Conservation (phyloP, 2,329 filamentous ascomycete species). For the Ascochyta viciae-villosae region DNA sequence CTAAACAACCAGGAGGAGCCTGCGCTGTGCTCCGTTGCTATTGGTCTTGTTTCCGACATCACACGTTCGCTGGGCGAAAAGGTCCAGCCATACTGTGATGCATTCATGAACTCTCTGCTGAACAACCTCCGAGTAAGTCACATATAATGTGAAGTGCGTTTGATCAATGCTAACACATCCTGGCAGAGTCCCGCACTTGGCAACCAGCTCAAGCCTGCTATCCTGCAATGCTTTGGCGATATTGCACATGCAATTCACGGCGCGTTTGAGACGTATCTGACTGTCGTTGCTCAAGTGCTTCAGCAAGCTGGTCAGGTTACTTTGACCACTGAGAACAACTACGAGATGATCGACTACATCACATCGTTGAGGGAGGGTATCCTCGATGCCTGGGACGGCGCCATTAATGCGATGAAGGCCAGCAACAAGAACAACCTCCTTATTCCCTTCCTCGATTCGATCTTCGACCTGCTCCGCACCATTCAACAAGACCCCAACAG, state of each 20-base stretch:
- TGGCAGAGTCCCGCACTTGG: constrained; percentile 78
- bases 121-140: constrained; percentile 80
- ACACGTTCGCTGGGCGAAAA: constrained; percentile 88
- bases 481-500: constrained; percentile 85
- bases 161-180: constrained; percentile 1
- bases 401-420: constrained; percentile 90
- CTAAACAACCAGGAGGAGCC: constrained; percentile 96
- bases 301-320: constrained; percentile 90
- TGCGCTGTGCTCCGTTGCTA: constrained; percentile 93
- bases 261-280: constrained; percentile 90
- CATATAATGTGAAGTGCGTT: neutral
- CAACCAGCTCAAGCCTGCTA: constrained; percentile 98
- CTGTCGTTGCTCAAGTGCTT: constrained; percentile 90
- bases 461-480: constrained; percentile 84
- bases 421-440: constrained; percentile 76
- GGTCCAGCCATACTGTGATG: constrained; percentile 93
- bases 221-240: constrained; percentile 96
- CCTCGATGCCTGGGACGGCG: constrained; percentile 98
- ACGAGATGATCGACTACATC: constrained; percentile 97
- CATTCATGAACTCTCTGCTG: constrained; percentile 97
- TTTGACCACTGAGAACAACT: constrained; percentile 78
- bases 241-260: constrained; percentile 93
- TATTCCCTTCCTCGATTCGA: constrained; percentile 78
- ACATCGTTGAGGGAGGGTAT: constrained; percentile 95
- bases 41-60: constrained; percentile 96